Evolutionary conservation across 352 stramenopile genomes (phyloP).

Genomic region (Blastocystis sp.): DNA sequence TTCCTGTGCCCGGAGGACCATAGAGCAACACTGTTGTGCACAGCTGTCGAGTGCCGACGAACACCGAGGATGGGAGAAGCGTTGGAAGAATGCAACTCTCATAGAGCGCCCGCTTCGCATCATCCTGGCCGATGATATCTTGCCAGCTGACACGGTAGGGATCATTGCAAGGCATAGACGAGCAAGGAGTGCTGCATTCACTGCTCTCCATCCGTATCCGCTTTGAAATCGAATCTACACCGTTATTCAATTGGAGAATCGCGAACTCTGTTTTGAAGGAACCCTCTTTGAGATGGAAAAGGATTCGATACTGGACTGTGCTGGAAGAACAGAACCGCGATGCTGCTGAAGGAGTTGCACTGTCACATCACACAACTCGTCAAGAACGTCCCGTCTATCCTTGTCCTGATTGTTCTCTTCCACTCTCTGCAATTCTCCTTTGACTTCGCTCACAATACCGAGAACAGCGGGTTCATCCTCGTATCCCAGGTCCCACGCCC

Average conservation of each 20-base stretch:
- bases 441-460: neutral
- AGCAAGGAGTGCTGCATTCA: neutral
- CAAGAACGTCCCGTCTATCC: conserved; percentile 27
- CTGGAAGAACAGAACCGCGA: neutral
- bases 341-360: conserved; percentile 13
- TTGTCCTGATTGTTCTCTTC: neutral
- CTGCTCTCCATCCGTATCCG: neutral
- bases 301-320: neutral
- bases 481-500: conserved; percentile 17
- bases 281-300: neutral
- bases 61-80: conserved; percentile 44
- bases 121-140: conserved; percentile 61
- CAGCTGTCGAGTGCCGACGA: conserved; percentile 54
- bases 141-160: conserved; percentile 18
- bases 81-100: conserved; percentile 54
- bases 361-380: conserved; percentile 45
- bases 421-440: neutral
- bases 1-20: conserved; percentile 56
- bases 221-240: neutral
- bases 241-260: neutral
- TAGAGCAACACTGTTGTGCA: conserved; percentile 50
- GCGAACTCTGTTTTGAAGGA: neutral
- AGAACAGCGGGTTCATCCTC: neutral
- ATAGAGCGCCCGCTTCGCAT: conserved; percentile 55
- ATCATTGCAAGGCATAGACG: neutral